Evolutionary conservation across 1,284 basidiomycete genomes (phyloP).

Genomic region (Ceratobasidium papillatum): DNA sequence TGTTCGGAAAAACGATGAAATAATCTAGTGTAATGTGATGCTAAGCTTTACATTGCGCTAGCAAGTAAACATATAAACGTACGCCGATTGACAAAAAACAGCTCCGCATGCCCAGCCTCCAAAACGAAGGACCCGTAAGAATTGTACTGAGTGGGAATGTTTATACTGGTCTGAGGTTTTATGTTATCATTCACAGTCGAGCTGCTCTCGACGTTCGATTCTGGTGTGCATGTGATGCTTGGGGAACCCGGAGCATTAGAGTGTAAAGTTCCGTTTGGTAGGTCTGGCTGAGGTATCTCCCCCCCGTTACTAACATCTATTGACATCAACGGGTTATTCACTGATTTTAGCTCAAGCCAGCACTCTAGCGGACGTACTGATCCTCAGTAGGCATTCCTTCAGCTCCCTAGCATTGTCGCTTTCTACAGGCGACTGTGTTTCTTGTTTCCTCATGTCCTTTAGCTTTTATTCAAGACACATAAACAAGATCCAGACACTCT

Average conservation of each 20-base stretch:
- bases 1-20: conserved; percentile 10
- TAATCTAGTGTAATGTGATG: neutral
- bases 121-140: neutral
- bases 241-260: neutral
- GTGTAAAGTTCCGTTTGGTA: too few species aligned
- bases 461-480: neutral
- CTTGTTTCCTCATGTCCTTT: neutral
- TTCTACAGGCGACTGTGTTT: too few species aligned
- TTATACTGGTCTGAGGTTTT: too few species aligned
- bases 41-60: neutral
- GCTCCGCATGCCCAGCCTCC: neutral
- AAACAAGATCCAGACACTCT: neutral
- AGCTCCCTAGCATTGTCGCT: too few species aligned
- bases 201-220: neutral
- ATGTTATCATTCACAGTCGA: too few species aligned
- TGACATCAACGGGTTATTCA: too few species aligned
- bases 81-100: conserved; percentile 11
- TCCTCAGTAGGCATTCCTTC: neutral
- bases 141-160: neutral
- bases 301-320: neutral
- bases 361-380: neutral
- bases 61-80: neutral
- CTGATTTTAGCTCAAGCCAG: too few species aligned
- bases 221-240: neutral
- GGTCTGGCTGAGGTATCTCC: neutral